Conservation (phyloP, 202 grass and related monocot species). For the Carex sylvatica region DNA sequence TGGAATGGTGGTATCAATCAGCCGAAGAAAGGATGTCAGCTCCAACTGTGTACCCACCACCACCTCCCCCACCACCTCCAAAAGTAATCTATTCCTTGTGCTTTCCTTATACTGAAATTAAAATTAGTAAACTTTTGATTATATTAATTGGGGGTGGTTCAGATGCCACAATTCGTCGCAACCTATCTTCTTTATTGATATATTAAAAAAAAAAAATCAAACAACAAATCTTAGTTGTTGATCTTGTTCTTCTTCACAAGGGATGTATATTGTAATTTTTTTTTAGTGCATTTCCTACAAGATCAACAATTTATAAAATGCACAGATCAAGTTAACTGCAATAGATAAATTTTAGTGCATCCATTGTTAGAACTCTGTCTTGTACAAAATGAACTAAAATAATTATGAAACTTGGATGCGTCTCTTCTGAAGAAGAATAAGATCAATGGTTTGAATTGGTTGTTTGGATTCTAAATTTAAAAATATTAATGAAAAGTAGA, state of each 20-base stretch:
- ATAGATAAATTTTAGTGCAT: neutral
- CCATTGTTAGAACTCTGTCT: neutral
- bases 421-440: neutral
- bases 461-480: neutral
- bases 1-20: slow-evolving; percentile 99
- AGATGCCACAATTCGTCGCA: neutral
- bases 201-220: neutral
- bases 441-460: neutral
- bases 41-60: slow-evolving; percentile 85
- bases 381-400: neutral
- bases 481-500: neutral
- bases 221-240: neutral
- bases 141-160: slow-evolving; percentile 12
- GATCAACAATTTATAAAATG: neutral
- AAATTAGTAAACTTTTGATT: neutral
- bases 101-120: neutral
- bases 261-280: neutral
- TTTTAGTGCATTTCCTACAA: neutral
- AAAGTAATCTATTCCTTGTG: slow-evolving; percentile 41
- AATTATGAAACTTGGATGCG: neutral
- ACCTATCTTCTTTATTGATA: neutral
- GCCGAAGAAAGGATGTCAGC: slow-evolving; percentile 98
- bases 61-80: slow-evolving; percentile 74
- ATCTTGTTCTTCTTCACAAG: neutral
- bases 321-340: neutral